phyloP scores from a whole-genome alignment of 345 rosid genomes.

The Rhizophora apiculata region DNA sequence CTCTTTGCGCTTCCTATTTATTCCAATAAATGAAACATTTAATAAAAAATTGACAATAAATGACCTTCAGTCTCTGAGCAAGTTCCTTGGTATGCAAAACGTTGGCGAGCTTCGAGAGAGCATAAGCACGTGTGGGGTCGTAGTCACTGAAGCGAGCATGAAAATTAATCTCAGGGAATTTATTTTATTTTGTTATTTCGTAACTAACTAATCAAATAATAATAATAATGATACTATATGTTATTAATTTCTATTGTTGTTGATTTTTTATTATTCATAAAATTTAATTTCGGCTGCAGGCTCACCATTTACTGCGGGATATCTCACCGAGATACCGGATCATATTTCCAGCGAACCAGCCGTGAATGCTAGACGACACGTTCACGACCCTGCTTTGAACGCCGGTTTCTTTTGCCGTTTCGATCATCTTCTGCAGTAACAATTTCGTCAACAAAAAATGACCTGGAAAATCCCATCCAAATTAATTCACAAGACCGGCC shows the following conservation, averaged over 20 bases:
- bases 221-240: background rate
- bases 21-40: background rate
- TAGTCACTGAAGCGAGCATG: conserved; percentile 47
- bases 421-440: conserved; percentile 61
- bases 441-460: conserved; percentile 80
- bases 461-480: conserved; percentile 37
- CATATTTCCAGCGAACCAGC: conserved; percentile 84
- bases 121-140: conserved; percentile 96
- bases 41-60: background rate
- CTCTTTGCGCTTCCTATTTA: conserved; percentile 10
- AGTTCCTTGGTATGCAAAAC: conserved; percentile 95
- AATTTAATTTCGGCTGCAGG: background rate
- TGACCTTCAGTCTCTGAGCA: conserved; percentile 69
- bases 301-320: conserved; percentile 65
- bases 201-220: background rate
- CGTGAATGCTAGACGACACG: conserved; percentile 80
- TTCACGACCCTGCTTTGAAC: conserved; percentile 78
- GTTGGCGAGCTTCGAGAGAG: conserved; percentile 98
- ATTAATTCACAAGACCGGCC: background rate
- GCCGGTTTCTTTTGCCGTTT: conserved; percentile 64
- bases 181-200: background rate
- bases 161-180: background rate
- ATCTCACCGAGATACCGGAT: conserved; percentile 65
- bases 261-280: background rate
- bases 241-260: background rate